Base-by-base conservation (phyloP, 1,139 yeast genomes). In the Hemisphaericaspora xylanilytica region DNA sequence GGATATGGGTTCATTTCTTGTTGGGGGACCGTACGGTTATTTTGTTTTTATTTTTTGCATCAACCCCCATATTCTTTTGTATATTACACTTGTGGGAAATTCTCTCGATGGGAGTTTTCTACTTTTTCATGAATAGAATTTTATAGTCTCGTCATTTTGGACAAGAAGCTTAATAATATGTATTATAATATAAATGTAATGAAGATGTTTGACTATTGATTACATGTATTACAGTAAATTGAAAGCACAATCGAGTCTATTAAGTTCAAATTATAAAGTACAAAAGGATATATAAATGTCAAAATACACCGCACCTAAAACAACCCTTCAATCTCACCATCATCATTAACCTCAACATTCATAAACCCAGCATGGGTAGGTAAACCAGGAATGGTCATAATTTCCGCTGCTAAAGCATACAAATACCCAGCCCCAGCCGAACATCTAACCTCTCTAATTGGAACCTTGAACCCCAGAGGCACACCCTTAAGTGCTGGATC, bases 351-450 rank as follows among this genome's bases (percentile, higher is more conserved):
- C 61, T 85, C 92, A 39, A 85, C 90, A 52, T 84, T 82, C 90
- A 85, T 84, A 65, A 80, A 85, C 28, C 92, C 92, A 43, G 87
- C 84, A 59, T 82, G 85, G 10, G 92, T 84, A 43, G 92, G 84
- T 55, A 85, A 72, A 41, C 94, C 92, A 31, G 94, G 94, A 54
- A 85, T 85, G 24, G 94, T 85, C 79, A 80, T 84, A 49, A 85
- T 85, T 59, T 85, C 88, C 36, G 87, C 90, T 17, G 92, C 90
- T 51, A 85, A 69, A 1, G 92, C 94, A 55, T 84, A 85, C 58
- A 85, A 70, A 59, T 85, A 85, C 4, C 92, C 92, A 36, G 92
- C 92, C 62, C 94, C 92, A 42, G 85, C 82, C 37, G 87, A 80
- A 45, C 86, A 80, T 64, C 87, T 79, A 38, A 85, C 82, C 54